These are phyloP conservation scores for Leucocoprinus sp. DNA, from an alignment of 768 basidiomycete species.

Conservation along the genomic window DNA sequence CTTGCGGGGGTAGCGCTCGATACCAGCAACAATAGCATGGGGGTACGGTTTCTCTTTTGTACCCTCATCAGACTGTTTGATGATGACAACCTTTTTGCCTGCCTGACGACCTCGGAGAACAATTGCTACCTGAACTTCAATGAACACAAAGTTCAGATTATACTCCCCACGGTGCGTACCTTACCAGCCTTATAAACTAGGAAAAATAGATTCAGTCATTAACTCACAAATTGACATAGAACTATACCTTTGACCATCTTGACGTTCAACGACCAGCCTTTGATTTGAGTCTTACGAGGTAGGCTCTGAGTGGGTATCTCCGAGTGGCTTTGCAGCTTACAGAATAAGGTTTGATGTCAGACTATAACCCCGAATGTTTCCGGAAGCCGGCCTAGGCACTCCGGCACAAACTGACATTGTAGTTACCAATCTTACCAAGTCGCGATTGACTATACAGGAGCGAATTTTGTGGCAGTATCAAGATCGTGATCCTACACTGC, in stretches of 20 bases:
- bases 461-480: too few species aligned
- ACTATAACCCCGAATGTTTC: neutral
- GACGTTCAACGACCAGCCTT: constrained; percentile 36
- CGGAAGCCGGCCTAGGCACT: neutral
- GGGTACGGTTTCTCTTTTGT: constrained; percentile 95
- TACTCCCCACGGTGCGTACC: constrained; percentile 32
- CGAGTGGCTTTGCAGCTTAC: constrained; percentile 36
- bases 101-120: constrained; percentile 98
- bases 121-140: constrained; percentile 70
- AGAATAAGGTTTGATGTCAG: constrained; percentile 25
- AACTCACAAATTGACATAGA: constrained; percentile 3
- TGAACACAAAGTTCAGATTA: neutral
- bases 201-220: constrained; percentile 13
- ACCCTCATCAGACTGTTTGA: constrained; percentile 96
- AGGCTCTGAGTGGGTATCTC: constrained; percentile 29
- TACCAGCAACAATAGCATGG: constrained; percentile 96
- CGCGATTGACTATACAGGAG: too few species aligned
- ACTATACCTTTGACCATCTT: constrained; percentile 54
- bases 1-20: constrained; percentile 97
- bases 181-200: constrained; percentile 94
- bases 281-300: constrained; percentile 29
- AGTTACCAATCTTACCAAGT: too few species aligned
- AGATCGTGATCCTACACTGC: too few species aligned
- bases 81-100: constrained; percentile 98
- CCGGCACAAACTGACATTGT: too few species aligned